phyloP scores from a whole-genome alignment of 2,329 filamentous ascomycete genomes.

The Ophiostoma populinum region DNA sequence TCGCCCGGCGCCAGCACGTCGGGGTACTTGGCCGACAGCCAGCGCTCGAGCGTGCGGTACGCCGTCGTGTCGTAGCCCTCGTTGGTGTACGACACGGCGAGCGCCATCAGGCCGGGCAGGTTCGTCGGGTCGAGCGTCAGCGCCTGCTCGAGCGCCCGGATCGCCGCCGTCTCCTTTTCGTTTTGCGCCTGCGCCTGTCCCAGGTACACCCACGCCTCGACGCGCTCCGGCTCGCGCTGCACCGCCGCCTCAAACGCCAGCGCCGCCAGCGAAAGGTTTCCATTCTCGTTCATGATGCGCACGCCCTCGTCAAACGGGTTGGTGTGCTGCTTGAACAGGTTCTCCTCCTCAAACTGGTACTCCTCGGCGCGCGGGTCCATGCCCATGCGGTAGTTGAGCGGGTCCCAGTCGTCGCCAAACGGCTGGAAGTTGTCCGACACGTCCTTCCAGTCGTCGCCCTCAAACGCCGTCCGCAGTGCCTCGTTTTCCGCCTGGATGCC shows the following conservation, averaged over 20 bases:
- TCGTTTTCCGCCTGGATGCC: conserved; percentile 64
- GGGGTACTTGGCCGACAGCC: conserved; percentile 92
- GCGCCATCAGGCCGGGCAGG: conserved; percentile 77
- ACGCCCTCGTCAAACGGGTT: conserved; percentile 90
- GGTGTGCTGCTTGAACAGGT: conserved; percentile 62
- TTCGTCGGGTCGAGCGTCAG: conserved; percentile 78
- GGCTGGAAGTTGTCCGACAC: conserved; percentile 9
- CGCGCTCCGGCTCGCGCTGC: conserved; percentile 72
- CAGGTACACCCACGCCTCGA: conserved; percentile 85
- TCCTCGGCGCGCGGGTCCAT: conserved; percentile 66
- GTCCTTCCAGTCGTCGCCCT: conserved; percentile 41
- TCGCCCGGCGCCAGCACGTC: conserved; percentile 56
- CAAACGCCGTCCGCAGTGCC: conserved; percentile 52
- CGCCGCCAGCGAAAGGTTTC: conserved; percentile 83
- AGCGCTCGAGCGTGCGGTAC: conserved; percentile 89
- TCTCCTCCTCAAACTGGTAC: conserved; percentile 91
- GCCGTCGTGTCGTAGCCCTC: conserved; percentile 96
- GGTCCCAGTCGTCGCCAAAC: conserved; percentile 52
- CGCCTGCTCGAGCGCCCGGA: conserved; percentile 81
- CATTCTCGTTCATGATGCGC: conserved; percentile 81
- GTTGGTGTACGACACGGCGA: conserved; percentile 95
- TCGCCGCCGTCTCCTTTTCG: conserved; percentile 93
- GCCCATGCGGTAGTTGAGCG: conserved; percentile 35
- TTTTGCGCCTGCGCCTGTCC: conserved; percentile 93
- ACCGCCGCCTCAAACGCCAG: conserved; percentile 92